A percentile compares a stretch with the other conserved stretches of the same genome.
These are phyloP conservation scores for Fusarium multiceps DNA, from an alignment of 2,329 filamentous ascomycete species.

Conservation along the genomic window DNA sequence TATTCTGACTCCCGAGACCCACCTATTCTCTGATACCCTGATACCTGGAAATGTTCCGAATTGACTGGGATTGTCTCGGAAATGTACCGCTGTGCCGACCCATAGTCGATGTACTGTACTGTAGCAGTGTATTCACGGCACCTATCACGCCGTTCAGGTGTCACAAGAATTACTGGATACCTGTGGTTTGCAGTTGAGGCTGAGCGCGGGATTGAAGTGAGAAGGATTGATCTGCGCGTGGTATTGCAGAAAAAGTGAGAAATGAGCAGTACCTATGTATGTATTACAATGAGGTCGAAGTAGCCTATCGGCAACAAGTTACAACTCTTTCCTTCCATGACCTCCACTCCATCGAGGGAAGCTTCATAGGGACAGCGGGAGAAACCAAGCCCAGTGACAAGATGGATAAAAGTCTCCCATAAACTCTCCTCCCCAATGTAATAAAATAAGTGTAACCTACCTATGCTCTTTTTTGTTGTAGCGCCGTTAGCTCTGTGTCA, in stretches of 20 bases:
- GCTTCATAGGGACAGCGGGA: conserved; percentile 24
- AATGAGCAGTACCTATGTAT: conserved; percentile 4
- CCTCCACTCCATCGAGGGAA: conserved; percentile 1
- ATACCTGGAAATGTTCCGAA: conserved; percentile 25
- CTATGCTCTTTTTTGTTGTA: not conserved
- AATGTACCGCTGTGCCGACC: conserved; percentile 1
- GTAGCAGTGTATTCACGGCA: not conserved
- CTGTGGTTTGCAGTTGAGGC: conserved; percentile 10
- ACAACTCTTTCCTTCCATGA: not conserved
- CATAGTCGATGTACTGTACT: not conserved
- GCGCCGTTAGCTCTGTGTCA: not conserved
- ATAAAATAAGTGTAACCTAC: not conserved
- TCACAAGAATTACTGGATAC: not conserved
- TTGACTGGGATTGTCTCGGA: conserved; percentile 15
- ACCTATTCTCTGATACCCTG: not conserved
- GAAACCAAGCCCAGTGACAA: conserved; percentile 23
- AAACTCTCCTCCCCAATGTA: not conserved
- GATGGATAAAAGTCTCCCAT: not conserved
- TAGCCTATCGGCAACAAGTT: not conserved
- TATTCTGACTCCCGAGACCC: fast-evolving
- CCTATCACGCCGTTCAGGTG: not conserved
- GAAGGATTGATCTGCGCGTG: conserved; percentile 27
- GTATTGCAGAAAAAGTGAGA: conserved; percentile 31
- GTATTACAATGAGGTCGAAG: not conserved
- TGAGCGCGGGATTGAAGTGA: conserved; percentile 9